Conservation (phyloP, 2,329 filamentous ascomycete genomes). For the Colletotrichum kahawae region DNA sequence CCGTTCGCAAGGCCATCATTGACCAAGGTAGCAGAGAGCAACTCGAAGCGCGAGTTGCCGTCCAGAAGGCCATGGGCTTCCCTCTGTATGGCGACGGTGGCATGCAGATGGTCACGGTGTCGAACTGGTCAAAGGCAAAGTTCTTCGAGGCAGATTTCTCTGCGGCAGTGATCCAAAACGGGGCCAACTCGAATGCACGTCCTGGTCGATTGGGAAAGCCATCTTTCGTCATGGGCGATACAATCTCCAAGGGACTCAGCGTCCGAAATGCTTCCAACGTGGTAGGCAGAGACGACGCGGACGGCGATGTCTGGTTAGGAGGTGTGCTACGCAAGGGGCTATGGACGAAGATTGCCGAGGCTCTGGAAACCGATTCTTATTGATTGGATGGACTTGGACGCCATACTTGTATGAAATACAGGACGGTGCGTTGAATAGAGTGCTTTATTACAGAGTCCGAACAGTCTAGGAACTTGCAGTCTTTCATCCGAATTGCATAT, state of each 20-base stretch:
- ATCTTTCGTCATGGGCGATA: not conserved
- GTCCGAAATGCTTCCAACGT: constrained; percentile 3
- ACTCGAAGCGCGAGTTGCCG: constrained; percentile 25
- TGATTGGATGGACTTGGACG: not conserved
- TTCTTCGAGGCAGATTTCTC: constrained; percentile 42
- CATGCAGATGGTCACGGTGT: constrained; percentile 34
- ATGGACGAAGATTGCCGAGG: not conserved
- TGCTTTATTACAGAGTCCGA: not conserved
- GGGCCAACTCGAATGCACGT: not conserved
- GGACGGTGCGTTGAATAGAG: too few relatives aligned
- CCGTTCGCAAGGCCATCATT: constrained; percentile 33
- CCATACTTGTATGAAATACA: not conserved
- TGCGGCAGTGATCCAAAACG: constrained; percentile 24
- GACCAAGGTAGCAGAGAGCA: constrained; percentile 37
- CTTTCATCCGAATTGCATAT: not conserved
- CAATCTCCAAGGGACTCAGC: not conserved
- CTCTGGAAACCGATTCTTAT: not conserved
- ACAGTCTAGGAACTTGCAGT: not conserved
- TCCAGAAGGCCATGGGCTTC: not conserved
- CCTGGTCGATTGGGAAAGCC: not conserved
- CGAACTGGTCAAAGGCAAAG: constrained; percentile 41
- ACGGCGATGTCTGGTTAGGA: not conserved
- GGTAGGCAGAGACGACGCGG: not conserved
- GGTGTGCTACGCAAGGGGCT: not conserved
- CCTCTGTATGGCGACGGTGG: constrained; percentile 33